Base-by-base conservation (phyloP, 805 yeast genomes). In the Saccharomycopsis lassenensis region DNA sequence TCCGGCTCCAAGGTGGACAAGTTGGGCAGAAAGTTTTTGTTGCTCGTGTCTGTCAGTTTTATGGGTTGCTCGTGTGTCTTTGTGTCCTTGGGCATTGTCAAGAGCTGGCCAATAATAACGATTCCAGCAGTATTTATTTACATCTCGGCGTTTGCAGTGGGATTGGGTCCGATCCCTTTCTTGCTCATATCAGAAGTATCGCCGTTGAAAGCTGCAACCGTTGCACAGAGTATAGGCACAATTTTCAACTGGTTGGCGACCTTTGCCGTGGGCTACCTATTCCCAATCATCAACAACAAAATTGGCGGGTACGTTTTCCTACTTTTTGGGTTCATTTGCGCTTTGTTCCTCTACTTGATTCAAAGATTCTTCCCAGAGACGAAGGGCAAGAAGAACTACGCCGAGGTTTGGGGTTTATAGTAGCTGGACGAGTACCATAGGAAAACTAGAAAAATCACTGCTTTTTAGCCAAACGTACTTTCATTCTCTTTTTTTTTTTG, bases 121-220 rank as follows among this genome's bases (percentile, higher is more conserved):
- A 74, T 80, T 1, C 33, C 68, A 1, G 75, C 86, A 7, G 77
- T 86, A 0, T 70, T 84, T 36, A 51, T 68, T 1, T 87, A 85
- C 52, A 86, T 89, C 33, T 74, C 80, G 1, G 71, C 85, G 19
- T 91, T 89, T 62, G 97, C 96, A 0, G 61, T 81, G 23, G 98
- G 98, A 0, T 55, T 86, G 43, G 98, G 98, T 0, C 98, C 98
- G 5, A 86, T 91, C 37, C 98, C 98, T 28, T 89, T 91, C 59
- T 59, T 89, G 46, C 58, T 87, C 35, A 77, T 89, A 7, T 73
- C 94, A 5, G 97, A 91, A 53, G 76, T 89, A n/a, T 79, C 94
- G 0, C 93, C 86, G 42, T 59, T 69, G 2, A 73, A 75, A 41
- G 89, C 89, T 2, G 76, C 75, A 39, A 87, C 87, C 2, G 64